Conservation (phyloP, 129 eudicot genomes). For the carrot (Daucus carota) region DH1_v3.0 NC_030381.2:36883001-36883500, state of each 20-base stretch:
- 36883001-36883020: slow-evolving; percentile 12
- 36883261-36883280: slow-evolving; percentile 46
- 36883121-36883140: slow-evolving; percentile 7
- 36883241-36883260: slow-evolving; percentile 44
- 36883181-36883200: not conserved
- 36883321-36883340: slow-evolving; percentile 51
- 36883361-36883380: slow-evolving; percentile 25
- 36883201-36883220: no score
- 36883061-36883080: slow-evolving; percentile 7
- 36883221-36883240: slow-evolving; percentile 26
- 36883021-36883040: not conserved
- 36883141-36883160: slow-evolving; percentile 8
- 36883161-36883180: slow-evolving; percentile 7
- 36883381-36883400: slow-evolving; percentile 54
- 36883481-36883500: not conserved
- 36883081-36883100: slow-evolving; percentile 9
- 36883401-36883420: slow-evolving; percentile 47
- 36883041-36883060: not conserved
- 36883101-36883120: slow-evolving; percentile 2
- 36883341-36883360: slow-evolving; percentile 32
- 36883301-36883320: slow-evolving; percentile 54
- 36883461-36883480: not conserved
- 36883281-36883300: slow-evolving; percentile 38
- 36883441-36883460: slow-evolving; percentile 35
- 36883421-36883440: slow-evolving; percentile 39